Percentiles rank a stretch among this genome's conserved stretches.
These are phyloP conservation scores for Marasmius sp. DNA, from an alignment of 1,284 basidiomycete genomes.

Conservation along the genomic window DNA sequence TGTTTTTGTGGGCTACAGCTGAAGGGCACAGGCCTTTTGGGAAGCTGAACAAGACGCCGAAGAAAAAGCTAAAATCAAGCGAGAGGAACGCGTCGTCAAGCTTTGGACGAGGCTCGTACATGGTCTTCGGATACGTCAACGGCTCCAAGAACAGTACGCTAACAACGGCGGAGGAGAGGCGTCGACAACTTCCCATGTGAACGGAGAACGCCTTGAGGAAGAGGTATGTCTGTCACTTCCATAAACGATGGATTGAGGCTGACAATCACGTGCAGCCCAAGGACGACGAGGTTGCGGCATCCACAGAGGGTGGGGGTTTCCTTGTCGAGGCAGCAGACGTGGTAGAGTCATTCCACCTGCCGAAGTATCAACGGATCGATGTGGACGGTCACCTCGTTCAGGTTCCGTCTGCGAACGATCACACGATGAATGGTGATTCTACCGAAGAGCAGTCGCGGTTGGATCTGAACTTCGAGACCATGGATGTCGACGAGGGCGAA, in stretches of 20 bases:
- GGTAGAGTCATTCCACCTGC: slow-evolving; percentile 68
- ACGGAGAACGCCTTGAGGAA: slow-evolving; percentile 16
- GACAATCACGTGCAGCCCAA: background rate
- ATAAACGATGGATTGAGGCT: background rate
- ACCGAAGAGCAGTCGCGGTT: background rate
- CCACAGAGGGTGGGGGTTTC: slow-evolving; percentile 52
- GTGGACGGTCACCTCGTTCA: slow-evolving; percentile 4
- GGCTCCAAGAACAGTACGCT: slow-evolving; percentile 83
- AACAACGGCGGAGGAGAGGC: slow-evolving; percentile 29
- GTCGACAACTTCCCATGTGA: slow-evolving; percentile 8
- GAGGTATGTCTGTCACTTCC: slow-evolving; percentile 7
- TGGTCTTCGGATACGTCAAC: slow-evolving; percentile 82
- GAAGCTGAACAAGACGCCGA: slow-evolving; percentile 78
- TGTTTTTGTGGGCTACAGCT: slow-evolving; percentile 7
- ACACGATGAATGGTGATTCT: slow-evolving; percentile 1
- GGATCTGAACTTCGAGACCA: slow-evolving; percentile 6
- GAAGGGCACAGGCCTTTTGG: slow-evolving; percentile 70
- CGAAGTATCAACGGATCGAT: slow-evolving; percentile 50
- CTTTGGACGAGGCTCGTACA: slow-evolving; percentile 89
- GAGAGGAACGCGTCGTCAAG: slow-evolving; percentile 81
- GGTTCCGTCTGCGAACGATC: background rate
- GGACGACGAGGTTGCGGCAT: slow-evolving; percentile 23
- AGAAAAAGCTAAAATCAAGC: slow-evolving; percentile 75
- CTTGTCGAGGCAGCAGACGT: slow-evolving; percentile 71
- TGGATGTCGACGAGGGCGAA: slow-evolving; percentile 9